Conservation (phyloP, 768 basidiomycete species). For the Exidia glandulosa region DNA sequence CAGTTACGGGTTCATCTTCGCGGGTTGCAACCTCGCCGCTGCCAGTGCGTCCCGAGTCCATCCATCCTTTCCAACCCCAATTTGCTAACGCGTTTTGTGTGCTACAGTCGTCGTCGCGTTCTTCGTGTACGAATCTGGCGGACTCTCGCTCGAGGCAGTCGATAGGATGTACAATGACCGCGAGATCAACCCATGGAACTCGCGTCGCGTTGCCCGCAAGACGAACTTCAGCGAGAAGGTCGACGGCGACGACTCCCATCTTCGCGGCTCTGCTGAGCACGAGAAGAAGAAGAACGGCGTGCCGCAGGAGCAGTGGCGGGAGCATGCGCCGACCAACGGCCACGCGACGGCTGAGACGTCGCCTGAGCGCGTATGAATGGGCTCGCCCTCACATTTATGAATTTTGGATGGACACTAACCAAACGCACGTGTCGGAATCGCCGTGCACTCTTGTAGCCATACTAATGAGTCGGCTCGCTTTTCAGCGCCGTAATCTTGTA, state of each 20-base stretch:
- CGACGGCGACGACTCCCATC: not conserved
- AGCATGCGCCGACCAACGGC: not conserved
- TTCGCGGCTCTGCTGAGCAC: not conserved
- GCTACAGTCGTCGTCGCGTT: conserved; percentile 53
- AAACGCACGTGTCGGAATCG: no score
- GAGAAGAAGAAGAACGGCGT: not conserved
- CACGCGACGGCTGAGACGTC: not conserved
- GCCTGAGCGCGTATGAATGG: not conserved
- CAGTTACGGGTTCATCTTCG: conserved; percentile 62
- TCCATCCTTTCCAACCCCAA: not conserved
- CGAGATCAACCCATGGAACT: conserved; percentile 56
- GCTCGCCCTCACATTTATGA: not conserved
- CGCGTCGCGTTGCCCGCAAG: conserved; percentile 14
- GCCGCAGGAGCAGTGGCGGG: not conserved
- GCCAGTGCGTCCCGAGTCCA: not conserved
- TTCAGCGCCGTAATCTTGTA: no score
- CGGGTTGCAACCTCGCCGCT: conserved; percentile 44
- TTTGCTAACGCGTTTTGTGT: conserved; percentile 22
- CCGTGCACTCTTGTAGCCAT: no score
- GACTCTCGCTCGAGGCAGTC: conserved; percentile 55
- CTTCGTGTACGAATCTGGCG: conserved; percentile 66
- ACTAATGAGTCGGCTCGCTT: no score
- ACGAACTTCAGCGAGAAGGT: not conserved
- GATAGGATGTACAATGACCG: conserved; percentile 62
- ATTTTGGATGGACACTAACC: no score